Conservation (phyloP, 345 rosid species). For the Salix koriyanagi region DNA sequence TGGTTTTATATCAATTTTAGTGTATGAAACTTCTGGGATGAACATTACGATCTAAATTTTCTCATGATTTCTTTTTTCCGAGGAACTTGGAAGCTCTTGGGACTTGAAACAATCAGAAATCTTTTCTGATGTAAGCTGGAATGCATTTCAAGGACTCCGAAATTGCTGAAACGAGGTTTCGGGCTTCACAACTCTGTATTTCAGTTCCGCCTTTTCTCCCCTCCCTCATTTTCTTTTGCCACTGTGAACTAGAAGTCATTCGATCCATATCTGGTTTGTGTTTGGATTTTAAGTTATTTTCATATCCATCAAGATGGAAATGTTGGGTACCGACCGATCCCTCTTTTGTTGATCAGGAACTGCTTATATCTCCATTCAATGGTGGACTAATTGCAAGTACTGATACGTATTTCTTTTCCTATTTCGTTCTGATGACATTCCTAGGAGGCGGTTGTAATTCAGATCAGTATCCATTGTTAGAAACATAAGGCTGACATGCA, state of each 20-base stretch:
- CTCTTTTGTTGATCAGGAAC: not conserved
- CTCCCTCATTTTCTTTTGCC: not conserved
- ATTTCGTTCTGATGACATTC: not conserved
- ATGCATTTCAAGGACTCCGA: not conserved
- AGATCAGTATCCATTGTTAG: not conserved
- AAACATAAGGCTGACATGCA: not conserved
- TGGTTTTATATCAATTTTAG: not conserved
- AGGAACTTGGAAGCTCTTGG: not conserved
- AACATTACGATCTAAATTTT: not conserved
- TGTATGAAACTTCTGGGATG: not conserved
- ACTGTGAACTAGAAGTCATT: not conserved
- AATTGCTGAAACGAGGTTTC: not conserved
- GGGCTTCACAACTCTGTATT: not conserved
- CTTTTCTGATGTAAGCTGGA: not conserved
- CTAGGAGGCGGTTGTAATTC: not conserved
- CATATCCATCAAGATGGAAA: not conserved
- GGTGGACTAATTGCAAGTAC: not conserved
- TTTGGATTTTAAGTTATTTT: not conserved
- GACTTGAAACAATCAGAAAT: not conserved
- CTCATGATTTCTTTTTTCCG: not conserved
- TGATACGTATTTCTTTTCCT: too few species aligned
- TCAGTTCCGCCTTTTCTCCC: not conserved
- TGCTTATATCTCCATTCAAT: not conserved
- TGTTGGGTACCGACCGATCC: not conserved
- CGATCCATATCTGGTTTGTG: not conserved